These are phyloP conservation scores for Penium margaritaceum DNA, from an alignment of 139 green algal species.

Conservation along the genomic window DNA sequence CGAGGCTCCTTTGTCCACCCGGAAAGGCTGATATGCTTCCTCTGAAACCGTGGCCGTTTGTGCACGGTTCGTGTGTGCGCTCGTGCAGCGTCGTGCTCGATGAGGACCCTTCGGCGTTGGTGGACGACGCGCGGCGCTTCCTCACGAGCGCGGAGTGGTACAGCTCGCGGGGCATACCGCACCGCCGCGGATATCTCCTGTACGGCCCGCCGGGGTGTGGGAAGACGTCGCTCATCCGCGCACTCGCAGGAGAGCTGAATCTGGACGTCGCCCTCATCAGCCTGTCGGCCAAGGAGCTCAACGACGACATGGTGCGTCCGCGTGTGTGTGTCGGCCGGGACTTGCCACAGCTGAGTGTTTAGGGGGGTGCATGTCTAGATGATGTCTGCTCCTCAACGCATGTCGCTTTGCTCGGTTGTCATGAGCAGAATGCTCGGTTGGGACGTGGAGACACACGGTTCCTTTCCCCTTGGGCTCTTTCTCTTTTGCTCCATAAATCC, in stretches of 20 bases:
- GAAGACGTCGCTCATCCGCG: slow-evolving; percentile 44
- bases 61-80: background rate
- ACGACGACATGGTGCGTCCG: slow-evolving; percentile 44
- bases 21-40: too few species aligned
- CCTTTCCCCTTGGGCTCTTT: too few species aligned
- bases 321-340: background rate
- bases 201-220: slow-evolving; percentile 27
- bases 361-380: background rate
- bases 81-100: slow-evolving; percentile 18
- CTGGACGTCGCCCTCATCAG: slow-evolving; percentile 50
- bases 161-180: slow-evolving; percentile 6
- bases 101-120: slow-evolving; percentile 4
- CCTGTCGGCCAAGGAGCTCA: slow-evolving; percentile 47
- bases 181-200: slow-evolving; percentile 33
- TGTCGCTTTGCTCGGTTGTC: background rate
- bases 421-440: too few species aligned
- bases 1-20: too few species aligned
- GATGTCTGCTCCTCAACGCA: background rate
- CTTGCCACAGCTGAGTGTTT: too few species aligned
- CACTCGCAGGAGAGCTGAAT: slow-evolving; percentile 40
- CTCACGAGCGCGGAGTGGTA: slow-evolving; percentile 28
- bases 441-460: background rate
- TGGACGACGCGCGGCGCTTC: slow-evolving; percentile 17
- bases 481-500: too few species aligned
- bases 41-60: too few species aligned